Percentiles rank a stretch among this genome's conserved stretches.
phyloP scores from a whole-genome alignment of 78 protist genomes.

The Neovahlkampfia damariscottae region DNA sequence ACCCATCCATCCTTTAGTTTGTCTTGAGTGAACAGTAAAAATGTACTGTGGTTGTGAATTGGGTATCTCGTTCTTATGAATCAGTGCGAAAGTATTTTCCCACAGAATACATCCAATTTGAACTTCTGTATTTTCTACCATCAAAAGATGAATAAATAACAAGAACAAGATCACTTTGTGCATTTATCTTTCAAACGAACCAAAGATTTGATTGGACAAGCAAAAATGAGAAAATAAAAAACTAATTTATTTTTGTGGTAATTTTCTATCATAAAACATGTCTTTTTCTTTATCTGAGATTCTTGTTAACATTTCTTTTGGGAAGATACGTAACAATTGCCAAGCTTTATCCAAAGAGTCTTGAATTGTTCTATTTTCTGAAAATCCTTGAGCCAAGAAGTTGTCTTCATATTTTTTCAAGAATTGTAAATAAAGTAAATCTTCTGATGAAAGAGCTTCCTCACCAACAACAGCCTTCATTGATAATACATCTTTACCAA shows the following conservation, averaged over 20 bases:
- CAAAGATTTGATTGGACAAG: too few relatives aligned
- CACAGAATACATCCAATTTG: too few relatives aligned
- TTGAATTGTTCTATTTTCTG: slow-evolving; percentile 81
- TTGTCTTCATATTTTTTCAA: slow-evolving; percentile 87
- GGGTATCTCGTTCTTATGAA: too few relatives aligned
- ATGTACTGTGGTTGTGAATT: too few relatives aligned
- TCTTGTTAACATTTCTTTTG: slow-evolving; percentile 69
- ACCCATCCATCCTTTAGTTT: too few relatives aligned
- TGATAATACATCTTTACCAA: slow-evolving; percentile 92
- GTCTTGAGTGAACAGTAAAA: too few relatives aligned
- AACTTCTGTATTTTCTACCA: too few relatives aligned
- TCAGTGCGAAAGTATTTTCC: too few relatives aligned
- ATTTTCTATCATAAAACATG: not conserved
- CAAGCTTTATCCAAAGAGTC: slow-evolving; percentile 95
- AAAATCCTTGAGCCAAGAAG: slow-evolving; percentile 78
- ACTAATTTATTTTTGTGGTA: not conserved
- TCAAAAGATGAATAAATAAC: too few relatives aligned
- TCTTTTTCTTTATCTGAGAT: not conserved
- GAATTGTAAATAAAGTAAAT: slow-evolving; percentile 91
- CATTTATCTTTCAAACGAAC: too few relatives aligned
- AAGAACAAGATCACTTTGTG: too few relatives aligned
- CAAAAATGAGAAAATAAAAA: not conserved
- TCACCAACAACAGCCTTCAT: slow-evolving; percentile 99
- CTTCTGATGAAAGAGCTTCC: slow-evolving; percentile 95
- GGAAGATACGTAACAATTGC: slow-evolving; percentile 95